These are phyloP conservation scores for Friedmanniomyces simplex DNA, from an alignment of 495 filamentous ascomycete genomes.

Conservation along the genomic window DNA sequence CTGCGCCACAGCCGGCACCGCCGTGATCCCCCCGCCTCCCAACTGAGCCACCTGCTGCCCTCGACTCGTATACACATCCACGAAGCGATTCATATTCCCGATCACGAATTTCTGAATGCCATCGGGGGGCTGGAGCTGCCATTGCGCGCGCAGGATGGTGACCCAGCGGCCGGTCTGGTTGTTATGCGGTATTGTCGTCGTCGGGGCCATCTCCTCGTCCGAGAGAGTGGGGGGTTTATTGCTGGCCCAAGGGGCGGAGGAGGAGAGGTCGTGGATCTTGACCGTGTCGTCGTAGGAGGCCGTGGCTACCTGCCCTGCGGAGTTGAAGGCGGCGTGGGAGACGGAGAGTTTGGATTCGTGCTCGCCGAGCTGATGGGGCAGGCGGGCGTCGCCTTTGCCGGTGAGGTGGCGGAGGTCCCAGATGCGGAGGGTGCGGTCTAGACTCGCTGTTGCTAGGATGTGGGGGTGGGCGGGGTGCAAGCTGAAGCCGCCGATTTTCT, in stretches of 20 bases:
- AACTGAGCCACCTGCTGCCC: conserved; percentile 89
- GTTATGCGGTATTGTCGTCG: conserved; percentile 66
- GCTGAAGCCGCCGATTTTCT: conserved; percentile 92
- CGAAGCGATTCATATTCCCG: conserved; percentile 95
- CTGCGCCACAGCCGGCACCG: conserved; percentile 83
- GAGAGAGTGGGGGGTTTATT: conserved; percentile 24
- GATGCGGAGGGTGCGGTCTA: conserved; percentile 80
- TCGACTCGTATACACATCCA: conserved; percentile 70
- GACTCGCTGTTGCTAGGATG: conserved; percentile 78
- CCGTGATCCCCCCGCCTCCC: conserved; percentile 77
- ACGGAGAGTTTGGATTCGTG: conserved; percentile 77
- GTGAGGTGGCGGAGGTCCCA: conserved; percentile 86
- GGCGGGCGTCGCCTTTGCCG: conserved; percentile 35
- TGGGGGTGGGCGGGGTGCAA: conserved; percentile 67
- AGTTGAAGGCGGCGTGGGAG: conserved; percentile 80
- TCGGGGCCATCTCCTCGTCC: conserved; percentile 56
- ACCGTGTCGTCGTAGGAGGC: conserved; percentile 90
- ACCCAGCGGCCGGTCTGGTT: conserved; percentile 89
- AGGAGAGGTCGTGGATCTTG: conserved; percentile 74
- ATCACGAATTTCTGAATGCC: conserved; percentile 79
- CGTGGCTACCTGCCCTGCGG: conserved; percentile 73
- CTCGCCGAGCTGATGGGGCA: conserved; percentile 63
- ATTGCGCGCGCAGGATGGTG: conserved; percentile 78
- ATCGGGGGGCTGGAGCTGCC: conserved; percentile 70
- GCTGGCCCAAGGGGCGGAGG: no score